A percentile compares a stretch with the other conserved stretches of the same genome.
These are phyloP conservation scores for Artemisia tridentata DNA, from an alignment of 129 eudicot genomes.

Conservation along the genomic window DNA sequence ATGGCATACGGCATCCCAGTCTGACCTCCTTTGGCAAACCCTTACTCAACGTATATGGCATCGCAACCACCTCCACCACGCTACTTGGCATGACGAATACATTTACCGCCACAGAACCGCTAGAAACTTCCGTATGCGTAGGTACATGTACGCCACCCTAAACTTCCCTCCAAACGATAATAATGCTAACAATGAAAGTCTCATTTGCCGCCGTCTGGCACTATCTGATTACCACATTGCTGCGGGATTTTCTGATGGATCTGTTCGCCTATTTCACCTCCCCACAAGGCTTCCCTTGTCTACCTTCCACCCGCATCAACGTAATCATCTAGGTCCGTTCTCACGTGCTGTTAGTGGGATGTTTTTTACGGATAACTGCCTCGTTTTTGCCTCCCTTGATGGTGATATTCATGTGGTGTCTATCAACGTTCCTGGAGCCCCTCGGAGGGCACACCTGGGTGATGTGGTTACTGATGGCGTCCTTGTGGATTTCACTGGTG, in stretches of 20 bases:
- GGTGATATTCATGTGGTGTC: constrained; percentile 72
- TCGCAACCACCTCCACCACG: constrained; percentile 42
- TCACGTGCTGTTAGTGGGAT: constrained; percentile 87
- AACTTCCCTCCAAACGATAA: constrained; percentile 43
- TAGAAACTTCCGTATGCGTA: constrained; percentile 51
- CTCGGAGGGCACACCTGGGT: constrained; percentile 70
- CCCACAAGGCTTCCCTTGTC: constrained; percentile 48
- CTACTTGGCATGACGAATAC: constrained; percentile 73
- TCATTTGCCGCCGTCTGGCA: constrained; percentile 75
- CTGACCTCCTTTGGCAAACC: constrained; percentile 83
- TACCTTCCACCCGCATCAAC: constrained; percentile 72
- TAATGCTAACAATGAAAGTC: constrained; percentile 38
- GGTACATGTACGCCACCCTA: constrained; percentile 45
- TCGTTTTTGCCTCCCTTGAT: constrained; percentile 70
- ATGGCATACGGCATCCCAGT: constrained; percentile 78
- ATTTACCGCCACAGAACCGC: constrained; percentile 75
- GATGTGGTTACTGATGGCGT: constrained; percentile 85
- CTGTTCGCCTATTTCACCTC: constrained; percentile 74
- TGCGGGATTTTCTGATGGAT: constrained; percentile 89
- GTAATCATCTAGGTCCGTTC: constrained; percentile 76
- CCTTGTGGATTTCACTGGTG: constrained; percentile 78
- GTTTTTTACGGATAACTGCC: constrained; percentile 36
- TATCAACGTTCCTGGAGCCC: constrained; percentile 34
- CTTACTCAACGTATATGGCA: constrained; percentile 72
- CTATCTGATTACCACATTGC: constrained; percentile 68